Evolutionary conservation across 139 green algal species (phyloP), one percentile per base, ranked within the genome.

Genomic region (Pleodorina starrii): DNA sequence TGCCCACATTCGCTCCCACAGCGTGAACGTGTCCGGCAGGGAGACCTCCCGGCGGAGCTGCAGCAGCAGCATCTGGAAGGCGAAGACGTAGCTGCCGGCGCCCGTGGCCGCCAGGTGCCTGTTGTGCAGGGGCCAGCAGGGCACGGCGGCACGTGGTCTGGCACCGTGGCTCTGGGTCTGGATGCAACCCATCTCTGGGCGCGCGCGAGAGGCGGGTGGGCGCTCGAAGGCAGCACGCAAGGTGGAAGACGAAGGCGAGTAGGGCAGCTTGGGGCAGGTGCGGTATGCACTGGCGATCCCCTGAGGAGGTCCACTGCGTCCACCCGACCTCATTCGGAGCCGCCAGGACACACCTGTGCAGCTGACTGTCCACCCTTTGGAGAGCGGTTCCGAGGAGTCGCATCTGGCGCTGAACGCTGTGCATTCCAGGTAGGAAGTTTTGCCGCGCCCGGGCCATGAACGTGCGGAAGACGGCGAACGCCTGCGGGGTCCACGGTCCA

Each of bases 41-140:
- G 59, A 40, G 3, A 60, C 59, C 17, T 76, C 81, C 1, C 81
- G 81, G 12, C n/a, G 16, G 12, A 87, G 60, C 29, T 50, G 29
- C 60, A 87, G 81, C 59, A 87, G 42, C 42, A 87, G 81, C 81
- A 77, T 77, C 60, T 87, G 81, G 60, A 87, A 87, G 2, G 60
- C 59, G 17, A 87, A 60, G 77, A 68, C 6, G 81, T 68, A 87
- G 43, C 29, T 48, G 43, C 81, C 59, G 36, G 60, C 60, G 42
- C 60, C 81, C 0, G 60, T 35, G 0, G 0, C 9, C 3, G 46
- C 60, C 12, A 77, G 43, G 81, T 87, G 81, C 81, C 81, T 87
- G 81, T 50, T n/a, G n/a, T n/a, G n/a, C n/a, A n/a, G n/a, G n/a
- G n/a, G n/a, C n/a, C n/a, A n/a, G n/a, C n/a, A n/a, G n/a, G n/a